phyloP scores from a whole-genome alignment of 306 rosid species.

The Acmispon strigosus region DNA sequence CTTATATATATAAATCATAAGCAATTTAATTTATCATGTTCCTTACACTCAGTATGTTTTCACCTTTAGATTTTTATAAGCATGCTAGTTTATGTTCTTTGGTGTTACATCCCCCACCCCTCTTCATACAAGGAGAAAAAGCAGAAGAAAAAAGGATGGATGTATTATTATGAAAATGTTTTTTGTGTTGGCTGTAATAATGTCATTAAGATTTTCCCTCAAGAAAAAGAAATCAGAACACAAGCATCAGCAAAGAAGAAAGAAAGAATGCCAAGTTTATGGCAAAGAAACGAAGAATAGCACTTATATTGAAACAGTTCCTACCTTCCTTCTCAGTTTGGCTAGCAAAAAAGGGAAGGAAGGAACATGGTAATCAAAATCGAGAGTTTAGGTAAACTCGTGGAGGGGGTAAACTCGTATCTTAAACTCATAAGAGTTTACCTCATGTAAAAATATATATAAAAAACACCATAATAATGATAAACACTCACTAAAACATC shows the following conservation, averaged over 20 bases:
- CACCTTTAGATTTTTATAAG: neutral
- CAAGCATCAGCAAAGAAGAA: neutral
- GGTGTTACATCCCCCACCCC: neutral
- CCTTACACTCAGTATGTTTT: neutral
- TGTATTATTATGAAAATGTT: neutral
- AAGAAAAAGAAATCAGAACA: neutral
- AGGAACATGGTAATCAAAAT: no score
- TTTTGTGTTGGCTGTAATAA: neutral
- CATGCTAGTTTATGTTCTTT: neutral
- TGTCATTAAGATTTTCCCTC: neutral
- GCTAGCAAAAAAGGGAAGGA: no score
- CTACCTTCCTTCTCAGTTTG: no score
- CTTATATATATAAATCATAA: neutral
- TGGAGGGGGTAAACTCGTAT: no score
- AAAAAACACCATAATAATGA: no score
- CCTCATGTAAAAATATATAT: no score
- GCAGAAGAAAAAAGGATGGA: neutral
- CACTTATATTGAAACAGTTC: no score
- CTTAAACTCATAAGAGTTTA: no score
- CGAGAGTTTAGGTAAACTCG: no score
- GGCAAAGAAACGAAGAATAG: no score
- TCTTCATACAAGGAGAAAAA: neutral
- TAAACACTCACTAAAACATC: no score
- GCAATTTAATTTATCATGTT: constrained; percentile 7
- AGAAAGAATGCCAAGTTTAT: no score